Evolutionary conservation across 352 stramenopile genomes (phyloP).

Genomic region (Globisporangium cederbergense): DNA sequence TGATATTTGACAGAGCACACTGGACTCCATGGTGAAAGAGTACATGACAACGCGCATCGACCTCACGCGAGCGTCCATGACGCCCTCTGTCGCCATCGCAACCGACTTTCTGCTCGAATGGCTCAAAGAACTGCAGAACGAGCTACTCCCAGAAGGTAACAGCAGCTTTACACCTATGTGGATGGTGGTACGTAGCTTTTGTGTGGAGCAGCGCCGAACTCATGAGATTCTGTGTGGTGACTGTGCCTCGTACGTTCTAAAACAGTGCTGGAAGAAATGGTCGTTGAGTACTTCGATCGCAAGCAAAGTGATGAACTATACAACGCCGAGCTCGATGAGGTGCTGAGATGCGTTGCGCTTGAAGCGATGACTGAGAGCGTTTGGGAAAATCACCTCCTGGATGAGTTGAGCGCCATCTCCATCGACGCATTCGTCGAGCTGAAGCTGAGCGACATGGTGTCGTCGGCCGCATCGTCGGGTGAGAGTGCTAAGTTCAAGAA

Average conservation of each 20-base stretch:
- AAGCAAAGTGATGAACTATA: constrained; percentile 5
- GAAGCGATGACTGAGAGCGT: constrained; percentile 2
- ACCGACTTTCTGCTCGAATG: constrained; percentile 35
- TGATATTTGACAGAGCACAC: constrained; percentile 11
- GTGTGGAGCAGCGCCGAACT: background rate
- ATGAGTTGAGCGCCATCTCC: background rate
- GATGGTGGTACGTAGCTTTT: background rate
- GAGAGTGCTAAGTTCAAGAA: constrained; percentile 28
- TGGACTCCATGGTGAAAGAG: constrained; percentile 35
- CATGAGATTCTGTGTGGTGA: background rate
- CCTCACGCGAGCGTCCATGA: constrained; percentile 28
- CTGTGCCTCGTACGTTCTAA: background rate
- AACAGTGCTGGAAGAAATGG: constrained; percentile 3
- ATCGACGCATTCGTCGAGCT: constrained; percentile 9
- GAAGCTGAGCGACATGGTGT: constrained; percentile 5
- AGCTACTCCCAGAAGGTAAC: constrained; percentile 1
- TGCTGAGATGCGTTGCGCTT: background rate
- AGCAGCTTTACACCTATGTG: background rate
- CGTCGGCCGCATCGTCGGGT: background rate
- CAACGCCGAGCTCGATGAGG: constrained; percentile 5
- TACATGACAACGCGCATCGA: constrained; percentile 31
- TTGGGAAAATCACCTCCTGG: background rate
- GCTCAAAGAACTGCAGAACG: constrained; percentile 27
- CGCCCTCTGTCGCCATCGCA: constrained; percentile 19
- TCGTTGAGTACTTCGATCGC: constrained; percentile 5